phyloP scores from a whole-genome alignment of 2,329 filamentous ascomycete genomes.

The Colletotrichum sp. region DNA sequence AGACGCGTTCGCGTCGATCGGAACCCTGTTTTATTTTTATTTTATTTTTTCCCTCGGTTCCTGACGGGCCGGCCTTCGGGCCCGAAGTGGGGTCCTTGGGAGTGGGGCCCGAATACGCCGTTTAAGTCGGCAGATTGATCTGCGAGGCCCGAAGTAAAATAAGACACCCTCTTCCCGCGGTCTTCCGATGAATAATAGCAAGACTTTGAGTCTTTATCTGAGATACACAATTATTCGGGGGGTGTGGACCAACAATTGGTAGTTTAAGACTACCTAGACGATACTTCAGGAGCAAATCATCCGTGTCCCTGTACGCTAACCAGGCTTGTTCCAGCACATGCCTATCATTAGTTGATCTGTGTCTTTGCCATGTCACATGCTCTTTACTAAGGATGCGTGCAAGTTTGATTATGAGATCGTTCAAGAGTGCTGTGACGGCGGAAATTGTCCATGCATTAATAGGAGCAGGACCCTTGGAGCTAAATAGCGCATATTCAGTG shows the following conservation, averaged over 20 bases:
- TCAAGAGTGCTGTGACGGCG: too few species aligned
- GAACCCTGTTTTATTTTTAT: background rate
- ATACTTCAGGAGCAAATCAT: background rate
- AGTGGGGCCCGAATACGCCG: background rate
- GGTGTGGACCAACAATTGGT: background rate
- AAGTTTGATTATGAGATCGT: too few species aligned
- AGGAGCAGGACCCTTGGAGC: background rate
- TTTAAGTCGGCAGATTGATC: background rate
- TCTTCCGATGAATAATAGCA: background rate
- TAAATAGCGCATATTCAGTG: background rate
- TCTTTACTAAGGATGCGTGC: too few species aligned
- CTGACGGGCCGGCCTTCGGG: background rate
- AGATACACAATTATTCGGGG: background rate
- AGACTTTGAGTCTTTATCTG: background rate
- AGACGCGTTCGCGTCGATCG: constrained; percentile 6
- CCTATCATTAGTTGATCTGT: too few species aligned
- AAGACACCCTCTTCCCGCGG: background rate
- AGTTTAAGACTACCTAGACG: background rate
- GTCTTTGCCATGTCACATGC: too few species aligned
- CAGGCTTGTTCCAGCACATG: too few species aligned
- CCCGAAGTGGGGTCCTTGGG: background rate
- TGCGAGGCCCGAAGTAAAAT: background rate
- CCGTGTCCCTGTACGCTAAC: background rate
- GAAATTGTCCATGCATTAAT: background rate
- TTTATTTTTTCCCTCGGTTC: background rate